phyloP scores from a whole-genome alignment of 1,284 basidiomycete species.

The Xerocomus amazonicus region DNA sequence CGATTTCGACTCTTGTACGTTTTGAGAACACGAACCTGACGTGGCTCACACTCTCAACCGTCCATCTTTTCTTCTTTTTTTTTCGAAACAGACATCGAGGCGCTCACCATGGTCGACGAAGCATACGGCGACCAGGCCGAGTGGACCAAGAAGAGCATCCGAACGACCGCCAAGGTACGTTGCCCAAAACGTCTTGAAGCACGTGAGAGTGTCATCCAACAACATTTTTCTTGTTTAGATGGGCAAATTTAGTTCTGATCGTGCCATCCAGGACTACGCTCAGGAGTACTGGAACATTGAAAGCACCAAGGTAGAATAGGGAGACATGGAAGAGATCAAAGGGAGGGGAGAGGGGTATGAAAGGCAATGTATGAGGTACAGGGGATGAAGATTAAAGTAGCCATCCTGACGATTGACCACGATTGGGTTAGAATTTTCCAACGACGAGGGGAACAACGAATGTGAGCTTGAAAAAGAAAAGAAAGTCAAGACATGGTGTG shows the following conservation, averaged over 20 bases:
- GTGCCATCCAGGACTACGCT: slow-evolving; percentile 87
- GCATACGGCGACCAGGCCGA: slow-evolving; percentile 76
- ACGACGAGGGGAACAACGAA: slow-evolving; percentile 2
- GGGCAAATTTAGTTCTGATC: slow-evolving; percentile 93
- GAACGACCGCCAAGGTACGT: slow-evolving; percentile 70
- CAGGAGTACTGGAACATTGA: slow-evolving; percentile 78
- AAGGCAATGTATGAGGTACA: slow-evolving; percentile 7
- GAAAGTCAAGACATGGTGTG: not conserved
- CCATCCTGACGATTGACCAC: slow-evolving; percentile 9
- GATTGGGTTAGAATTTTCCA: slow-evolving; percentile 4
- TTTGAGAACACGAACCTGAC: not conserved
- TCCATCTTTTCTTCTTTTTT: not conserved
- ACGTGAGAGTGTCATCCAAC: slow-evolving; percentile 12
- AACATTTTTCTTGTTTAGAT: slow-evolving; percentile 49
- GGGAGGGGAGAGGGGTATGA: not conserved
- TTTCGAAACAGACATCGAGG: slow-evolving; percentile 59
- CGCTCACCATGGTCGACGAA: slow-evolving; percentile 81
- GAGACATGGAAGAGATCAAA: not conserved
- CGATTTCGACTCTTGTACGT: slow-evolving; percentile 86
- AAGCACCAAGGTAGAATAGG: slow-evolving; percentile 34
- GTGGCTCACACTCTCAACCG: not conserved
- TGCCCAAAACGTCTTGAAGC: not conserved
- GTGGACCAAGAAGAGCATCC: slow-evolving; percentile 90
- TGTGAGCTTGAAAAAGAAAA: not conserved
- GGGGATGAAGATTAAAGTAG: slow-evolving; percentile 10